These are phyloP conservation scores for Coemansia sp. DNA, from an alignment of 371 early-diverging fungal genomes.

Conservation along the genomic window DNA sequence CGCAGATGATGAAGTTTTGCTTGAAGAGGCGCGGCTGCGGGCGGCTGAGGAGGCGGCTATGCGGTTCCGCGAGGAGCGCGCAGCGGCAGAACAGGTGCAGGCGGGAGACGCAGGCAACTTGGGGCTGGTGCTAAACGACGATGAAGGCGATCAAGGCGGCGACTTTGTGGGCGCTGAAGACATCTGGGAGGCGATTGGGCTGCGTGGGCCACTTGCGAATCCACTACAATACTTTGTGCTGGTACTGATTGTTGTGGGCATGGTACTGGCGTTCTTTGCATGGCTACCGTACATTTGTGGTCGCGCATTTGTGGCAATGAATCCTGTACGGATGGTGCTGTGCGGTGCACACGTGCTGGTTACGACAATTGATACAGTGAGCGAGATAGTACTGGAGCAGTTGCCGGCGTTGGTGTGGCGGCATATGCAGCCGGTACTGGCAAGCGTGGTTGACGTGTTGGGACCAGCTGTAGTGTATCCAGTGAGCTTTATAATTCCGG, in stretches of 20 bases:
- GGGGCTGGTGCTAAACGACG: constrained; percentile 2
- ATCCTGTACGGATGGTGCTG: constrained; percentile 29
- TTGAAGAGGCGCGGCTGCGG: constrained; percentile 1
- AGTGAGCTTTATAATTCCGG: constrained; percentile 9
- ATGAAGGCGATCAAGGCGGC: constrained; percentile 11
- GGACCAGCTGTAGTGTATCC: constrained; percentile 10
- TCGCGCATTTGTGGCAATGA: constrained; percentile 22
- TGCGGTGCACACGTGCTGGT: constrained; percentile 19
- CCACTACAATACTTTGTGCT: constrained; percentile 76
- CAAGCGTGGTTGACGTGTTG: not conserved
- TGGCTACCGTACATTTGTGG: constrained; percentile 73
- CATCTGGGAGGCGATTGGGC: constrained; percentile 83
- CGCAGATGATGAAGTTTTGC: not conserved
- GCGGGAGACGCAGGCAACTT: not conserved
- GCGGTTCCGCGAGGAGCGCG: constrained; percentile 11
- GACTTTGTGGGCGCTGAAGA: constrained; percentile 72
- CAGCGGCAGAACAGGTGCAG: not conserved
- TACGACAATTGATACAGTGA: constrained; percentile 12
- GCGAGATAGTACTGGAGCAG: constrained; percentile 23
- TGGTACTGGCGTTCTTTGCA: constrained; percentile 66
- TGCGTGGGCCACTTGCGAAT: constrained; percentile 76
- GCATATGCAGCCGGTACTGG: constrained; percentile 12
- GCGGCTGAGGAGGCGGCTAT: constrained; percentile 5
- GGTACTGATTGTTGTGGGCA: constrained; percentile 69
- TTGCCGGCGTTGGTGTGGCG: constrained; percentile 16